A percentile compares a stretch with the other conserved stretches of the same genome.
Evolutionary conservation across 805 yeast species (phyloP).

Genomic region (Candida boleticola): DNA sequence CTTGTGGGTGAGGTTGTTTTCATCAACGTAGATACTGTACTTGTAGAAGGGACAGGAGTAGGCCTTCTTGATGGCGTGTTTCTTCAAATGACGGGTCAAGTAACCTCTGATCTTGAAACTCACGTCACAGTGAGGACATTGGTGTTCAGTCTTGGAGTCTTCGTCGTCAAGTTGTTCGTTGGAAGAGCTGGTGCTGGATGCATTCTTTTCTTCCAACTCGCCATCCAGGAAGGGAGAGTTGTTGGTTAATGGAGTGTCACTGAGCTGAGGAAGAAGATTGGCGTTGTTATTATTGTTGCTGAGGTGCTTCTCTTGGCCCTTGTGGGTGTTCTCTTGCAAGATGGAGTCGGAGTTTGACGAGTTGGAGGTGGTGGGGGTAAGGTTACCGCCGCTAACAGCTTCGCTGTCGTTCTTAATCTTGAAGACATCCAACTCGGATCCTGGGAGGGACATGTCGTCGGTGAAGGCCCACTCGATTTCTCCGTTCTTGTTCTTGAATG

Average conservation of each 20-base stretch:
- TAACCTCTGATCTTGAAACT: slow-evolving; percentile 52
- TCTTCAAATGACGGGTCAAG: slow-evolving; percentile 54
- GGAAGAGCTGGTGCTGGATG: neutral
- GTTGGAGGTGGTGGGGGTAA: slow-evolving; percentile 40
- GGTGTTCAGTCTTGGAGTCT: slow-evolving; percentile 26
- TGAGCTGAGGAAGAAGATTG: too few species aligned
- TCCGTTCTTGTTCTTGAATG: slow-evolving; percentile 51
- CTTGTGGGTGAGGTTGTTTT: slow-evolving; percentile 38
- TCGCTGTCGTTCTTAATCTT: slow-evolving; percentile 12
- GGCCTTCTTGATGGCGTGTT: slow-evolving; percentile 50
- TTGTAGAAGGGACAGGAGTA: slow-evolving; percentile 53
- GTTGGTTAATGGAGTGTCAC: slow-evolving; percentile 29
- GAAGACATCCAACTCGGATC: slow-evolving; percentile 27
- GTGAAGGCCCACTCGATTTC: slow-evolving; percentile 58
- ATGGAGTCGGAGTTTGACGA: slow-evolving; percentile 33
- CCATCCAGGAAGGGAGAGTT: slow-evolving; percentile 24
- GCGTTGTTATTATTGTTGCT: too few species aligned
- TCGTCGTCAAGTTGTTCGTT: slow-evolving; percentile 2
- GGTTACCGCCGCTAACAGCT: slow-evolving; percentile 2
- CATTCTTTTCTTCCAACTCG: slow-evolving; percentile 1
- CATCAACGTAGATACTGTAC: slow-evolving; percentile 34
- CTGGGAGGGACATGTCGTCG: slow-evolving; percentile 30
- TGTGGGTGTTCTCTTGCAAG: slow-evolving; percentile 16
- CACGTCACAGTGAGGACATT: slow-evolving; percentile 49
- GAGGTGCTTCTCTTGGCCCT: slow-evolving; percentile 13